Conservation (phyloP, 805 yeast genomes). For the Priceomyces medius region DNA sequence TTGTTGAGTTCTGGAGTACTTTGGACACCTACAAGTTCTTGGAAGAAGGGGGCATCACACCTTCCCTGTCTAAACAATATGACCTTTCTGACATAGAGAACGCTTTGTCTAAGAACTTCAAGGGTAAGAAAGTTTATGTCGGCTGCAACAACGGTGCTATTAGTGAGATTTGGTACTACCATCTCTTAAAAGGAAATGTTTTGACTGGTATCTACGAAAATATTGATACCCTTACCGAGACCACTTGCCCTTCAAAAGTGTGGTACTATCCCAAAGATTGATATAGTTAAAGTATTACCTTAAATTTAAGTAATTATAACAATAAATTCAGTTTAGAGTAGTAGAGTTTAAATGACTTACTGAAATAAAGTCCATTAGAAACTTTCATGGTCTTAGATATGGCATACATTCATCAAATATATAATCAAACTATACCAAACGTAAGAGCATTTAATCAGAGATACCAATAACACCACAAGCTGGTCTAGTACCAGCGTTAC, state of each 20-base stretch:
- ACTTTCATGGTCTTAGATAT: too few species aligned
- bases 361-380: too few species aligned
- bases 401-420: background rate
- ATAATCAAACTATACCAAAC: conserved; percentile 2
- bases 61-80: conserved; percentile 57
- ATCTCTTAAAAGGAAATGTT: conserved; percentile 71
- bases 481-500: conserved; percentile 97
- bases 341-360: too few species aligned
- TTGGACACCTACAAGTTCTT: conserved; percentile 67
- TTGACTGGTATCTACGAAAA: conserved; percentile 58
- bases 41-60: conserved; percentile 66
- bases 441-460: conserved; percentile 33
- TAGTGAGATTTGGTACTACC: conserved; percentile 78
- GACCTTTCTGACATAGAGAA: conserved; percentile 52
- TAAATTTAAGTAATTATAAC: too few species aligned
- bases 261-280: background rate
- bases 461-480: conserved; percentile 98
- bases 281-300: too few species aligned
- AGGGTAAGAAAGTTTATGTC: conserved; percentile 58
- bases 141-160: conserved; percentile 54
- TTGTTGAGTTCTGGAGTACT: conserved; percentile 24
- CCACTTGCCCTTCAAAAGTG: conserved; percentile 62
- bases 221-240: conserved; percentile 54
- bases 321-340: too few species aligned
- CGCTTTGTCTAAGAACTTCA: conserved; percentile 50